These are phyloP conservation scores for Diaporthe vaccinii DNA, from an alignment of 2,329 filamentous ascomycete genomes.

Conservation along the genomic window DNA sequence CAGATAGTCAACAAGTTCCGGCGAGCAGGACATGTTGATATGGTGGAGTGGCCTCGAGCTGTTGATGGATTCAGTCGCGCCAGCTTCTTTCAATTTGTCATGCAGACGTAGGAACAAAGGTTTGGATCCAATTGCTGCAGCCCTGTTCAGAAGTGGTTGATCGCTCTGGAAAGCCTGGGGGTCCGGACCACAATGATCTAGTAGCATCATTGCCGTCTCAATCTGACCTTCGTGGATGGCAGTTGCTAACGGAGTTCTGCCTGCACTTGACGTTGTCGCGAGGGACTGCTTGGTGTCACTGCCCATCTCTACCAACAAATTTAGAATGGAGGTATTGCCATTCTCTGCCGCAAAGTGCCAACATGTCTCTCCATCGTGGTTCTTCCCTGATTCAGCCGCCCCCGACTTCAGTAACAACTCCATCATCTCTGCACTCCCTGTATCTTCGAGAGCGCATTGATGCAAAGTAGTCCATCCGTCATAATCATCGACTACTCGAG, in stretches of 20 bases:
- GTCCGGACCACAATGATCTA: background rate
- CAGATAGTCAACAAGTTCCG: background rate
- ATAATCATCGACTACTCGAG: accelerated
- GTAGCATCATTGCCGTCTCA: background rate
- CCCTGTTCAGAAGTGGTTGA: background rate
- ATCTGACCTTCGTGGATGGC: background rate
- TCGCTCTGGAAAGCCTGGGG: background rate
- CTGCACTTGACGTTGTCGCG: accelerated
- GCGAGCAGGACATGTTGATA: background rate
- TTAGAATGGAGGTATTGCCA: background rate
- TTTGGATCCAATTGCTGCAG: background rate
- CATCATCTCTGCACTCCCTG: background rate
- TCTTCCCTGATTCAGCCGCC: background rate
- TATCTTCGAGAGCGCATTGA: accelerated
- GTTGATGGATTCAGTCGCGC: accelerated
- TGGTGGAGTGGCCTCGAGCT: background rate
- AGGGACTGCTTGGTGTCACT: background rate
- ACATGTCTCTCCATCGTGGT: background rate
- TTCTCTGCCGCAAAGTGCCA: background rate
- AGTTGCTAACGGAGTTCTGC: background rate
- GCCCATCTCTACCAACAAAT: background rate
- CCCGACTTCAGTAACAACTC: background rate
- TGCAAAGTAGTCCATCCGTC: background rate
- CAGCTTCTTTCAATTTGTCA: background rate
- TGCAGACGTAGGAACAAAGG: background rate